Evolutionary conservation across 2,329 filamentous ascomycete genomes (phyloP), one percentile per base, ranked within the genome.

Genomic region (Calonectria pseudoreteaudii): DNA sequence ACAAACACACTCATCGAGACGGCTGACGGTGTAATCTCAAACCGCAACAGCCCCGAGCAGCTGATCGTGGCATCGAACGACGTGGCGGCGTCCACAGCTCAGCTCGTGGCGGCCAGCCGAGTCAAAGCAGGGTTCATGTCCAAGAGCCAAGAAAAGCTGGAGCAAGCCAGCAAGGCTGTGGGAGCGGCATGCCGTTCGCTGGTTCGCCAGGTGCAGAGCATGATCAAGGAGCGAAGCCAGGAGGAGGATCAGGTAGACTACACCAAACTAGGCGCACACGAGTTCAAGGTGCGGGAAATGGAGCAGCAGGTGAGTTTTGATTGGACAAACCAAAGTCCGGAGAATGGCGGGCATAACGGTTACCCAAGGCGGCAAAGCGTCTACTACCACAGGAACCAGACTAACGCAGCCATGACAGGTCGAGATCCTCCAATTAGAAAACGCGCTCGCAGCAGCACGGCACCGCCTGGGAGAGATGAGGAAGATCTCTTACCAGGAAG

Each of bases 271-370:
- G 96, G 94, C 75, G 92, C 94, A 38, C 96, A 98, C 85, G 97
- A 99, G 87, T 98, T 99, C 89, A 99, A 99, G 90, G 95, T 98
- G 66, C 91, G 94, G 80, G 96, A 99, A 87, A 99, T 99, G 97
- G 97, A 99, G 87, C 97, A 99, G 84, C 97, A 99, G 94, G 96
- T 98, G 89, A 82, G 85, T 82, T 53, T 64, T 41, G 44, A 71
- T 58, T 44, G 49, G 49, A 36, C 3, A 34, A 14, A 10, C 10
- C 62, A 69, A 73, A 74, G 62, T 56, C 73, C 77, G 70, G 69
- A 68, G 53, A 50, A 64, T 49, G 41, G 71, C 72, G 56, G 67
- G 34, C 70, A 64, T 68, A 80, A 80, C 78, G 78, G 76, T 68
- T 78, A 62, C 78, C 75, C 67, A 68, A 73, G 71, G 50, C 65